Percentiles rank a stretch among this genome's conserved stretches.
These are phyloP conservation scores for Rosa persica DNA, from an alignment of 306 rosid species.

Conservation along the genomic window DNA sequence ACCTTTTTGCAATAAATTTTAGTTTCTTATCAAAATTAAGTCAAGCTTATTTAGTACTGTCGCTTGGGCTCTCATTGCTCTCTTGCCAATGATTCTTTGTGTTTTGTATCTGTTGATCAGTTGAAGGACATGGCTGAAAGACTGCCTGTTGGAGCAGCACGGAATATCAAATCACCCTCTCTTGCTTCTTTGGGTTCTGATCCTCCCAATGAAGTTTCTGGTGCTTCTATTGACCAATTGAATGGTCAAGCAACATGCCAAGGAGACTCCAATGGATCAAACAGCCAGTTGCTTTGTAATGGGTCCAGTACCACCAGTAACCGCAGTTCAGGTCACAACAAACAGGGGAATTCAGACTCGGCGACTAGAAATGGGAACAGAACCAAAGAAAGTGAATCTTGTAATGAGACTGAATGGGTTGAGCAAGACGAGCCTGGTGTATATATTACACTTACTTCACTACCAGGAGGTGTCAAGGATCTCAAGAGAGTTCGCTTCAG, in stretches of 20 bases:
- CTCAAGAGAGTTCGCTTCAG: slow-evolving; percentile 99
- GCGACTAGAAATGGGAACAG: slow-evolving; percentile 70
- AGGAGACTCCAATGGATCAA: slow-evolving; percentile 74
- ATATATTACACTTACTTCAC: slow-evolving; percentile 86
- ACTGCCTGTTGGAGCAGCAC: slow-evolving; percentile 85
- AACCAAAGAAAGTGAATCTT: slow-evolving; percentile 76
- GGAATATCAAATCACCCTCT: slow-evolving; percentile 72
- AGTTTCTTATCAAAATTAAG: not conserved
- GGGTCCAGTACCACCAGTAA: slow-evolving; percentile 58
- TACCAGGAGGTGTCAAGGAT: slow-evolving; percentile 86
- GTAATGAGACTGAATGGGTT: slow-evolving; percentile 85
- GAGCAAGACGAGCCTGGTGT: slow-evolving; percentile 99
- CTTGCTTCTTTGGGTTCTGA: slow-evolving; percentile 66
- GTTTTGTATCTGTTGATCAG: slow-evolving; percentile 40
- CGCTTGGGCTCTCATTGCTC: not conserved
- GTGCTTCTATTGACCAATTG: slow-evolving; percentile 54
- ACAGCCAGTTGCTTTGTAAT: slow-evolving; percentile 60
- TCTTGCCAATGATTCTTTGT: slow-evolving; percentile 12
- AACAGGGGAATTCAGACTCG: slow-evolving; percentile 65
- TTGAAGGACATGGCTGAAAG: slow-evolving; percentile 98
- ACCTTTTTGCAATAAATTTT: not conserved
- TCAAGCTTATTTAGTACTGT: not conserved
- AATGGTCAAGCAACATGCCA: slow-evolving; percentile 58
- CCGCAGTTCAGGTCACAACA: slow-evolving; percentile 59
- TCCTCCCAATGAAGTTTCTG: slow-evolving; percentile 56